These are phyloP conservation scores for Lichtheimia ramosa DNA, from an alignment of 371 early-diverging fungal genomes.

Conservation along the genomic window DNA sequence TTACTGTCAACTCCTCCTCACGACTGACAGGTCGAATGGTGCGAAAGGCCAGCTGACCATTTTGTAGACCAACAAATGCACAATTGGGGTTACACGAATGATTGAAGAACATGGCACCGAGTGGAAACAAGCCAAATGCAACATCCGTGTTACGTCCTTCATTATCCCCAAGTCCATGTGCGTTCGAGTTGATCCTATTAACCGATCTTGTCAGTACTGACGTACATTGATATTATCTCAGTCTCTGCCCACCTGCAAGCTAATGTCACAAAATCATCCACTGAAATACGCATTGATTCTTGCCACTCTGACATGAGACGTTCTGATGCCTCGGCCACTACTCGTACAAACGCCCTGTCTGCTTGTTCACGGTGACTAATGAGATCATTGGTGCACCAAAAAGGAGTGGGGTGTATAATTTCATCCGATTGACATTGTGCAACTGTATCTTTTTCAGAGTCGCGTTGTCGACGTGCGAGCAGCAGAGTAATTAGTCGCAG, in stretches of 20 bases:
- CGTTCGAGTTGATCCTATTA: slow-evolving; percentile 59
- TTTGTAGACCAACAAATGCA: slow-evolving; percentile 52
- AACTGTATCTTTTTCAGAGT: slow-evolving; percentile 12
- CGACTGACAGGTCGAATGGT: slow-evolving; percentile 56
- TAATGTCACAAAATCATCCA: slow-evolving; percentile 55
- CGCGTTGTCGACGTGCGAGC: slow-evolving; percentile 41
- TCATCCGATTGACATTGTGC: background rate
- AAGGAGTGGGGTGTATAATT: slow-evolving; percentile 34
- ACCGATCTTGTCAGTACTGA: background rate
- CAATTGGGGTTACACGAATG: slow-evolving; percentile 75
- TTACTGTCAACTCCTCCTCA: slow-evolving; percentile 61
- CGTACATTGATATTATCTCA: background rate
- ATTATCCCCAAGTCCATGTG: slow-evolving; percentile 56
- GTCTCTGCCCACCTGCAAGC: slow-evolving; percentile 52
- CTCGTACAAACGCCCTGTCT: slow-evolving; percentile 49
- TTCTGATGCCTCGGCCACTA: slow-evolving; percentile 47
- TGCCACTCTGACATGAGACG: slow-evolving; percentile 49
- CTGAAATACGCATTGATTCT: slow-evolving; percentile 38
- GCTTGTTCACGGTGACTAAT: slow-evolving; percentile 58
- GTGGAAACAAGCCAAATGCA: slow-evolving; percentile 65
- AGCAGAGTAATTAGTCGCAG: slow-evolving; percentile 52
- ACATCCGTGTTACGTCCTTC: slow-evolving; percentile 56
- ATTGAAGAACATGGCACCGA: slow-evolving; percentile 60
- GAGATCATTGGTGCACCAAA: slow-evolving; percentile 57
- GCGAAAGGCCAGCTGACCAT: slow-evolving; percentile 58